Percentiles rank a stretch among this genome's conserved stretches.
Evolutionary conservation across 2,329 filamentous ascomycete species (phyloP).

Genomic region (Aureobasidium sp.): DNA sequence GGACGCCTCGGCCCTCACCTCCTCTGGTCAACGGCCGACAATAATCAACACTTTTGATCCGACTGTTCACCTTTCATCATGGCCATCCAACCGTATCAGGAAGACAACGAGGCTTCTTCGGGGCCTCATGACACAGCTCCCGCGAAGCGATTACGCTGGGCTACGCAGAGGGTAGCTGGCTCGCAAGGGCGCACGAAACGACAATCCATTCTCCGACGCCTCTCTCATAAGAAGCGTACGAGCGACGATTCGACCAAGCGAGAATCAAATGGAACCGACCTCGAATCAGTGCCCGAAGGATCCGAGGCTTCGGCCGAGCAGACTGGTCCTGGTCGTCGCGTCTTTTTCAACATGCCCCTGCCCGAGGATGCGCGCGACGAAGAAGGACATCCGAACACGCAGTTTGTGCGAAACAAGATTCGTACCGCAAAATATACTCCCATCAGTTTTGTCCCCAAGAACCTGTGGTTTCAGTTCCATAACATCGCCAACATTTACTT

Average conservation of each 20-base stretch:
- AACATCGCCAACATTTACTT: slow-evolving; percentile 99
- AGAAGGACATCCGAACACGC: slow-evolving; percentile 62
- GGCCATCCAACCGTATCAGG: slow-evolving; percentile 23
- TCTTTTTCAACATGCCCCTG: slow-evolving; percentile 83
- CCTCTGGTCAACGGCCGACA: background rate
- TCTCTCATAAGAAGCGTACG: slow-evolving; percentile 25
- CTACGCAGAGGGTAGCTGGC: slow-evolving; percentile 78
- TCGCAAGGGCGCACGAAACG: slow-evolving; percentile 73
- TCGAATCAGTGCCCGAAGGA: slow-evolving; percentile 38
- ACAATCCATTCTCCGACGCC: slow-evolving; percentile 68
- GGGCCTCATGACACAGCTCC: slow-evolving; percentile 44
- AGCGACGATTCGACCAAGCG: slow-evolving; percentile 33
- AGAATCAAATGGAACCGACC: slow-evolving; percentile 32
- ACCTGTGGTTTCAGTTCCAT: slow-evolving; percentile 96
- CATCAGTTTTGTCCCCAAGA: slow-evolving; percentile 90
- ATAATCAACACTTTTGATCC: background rate
- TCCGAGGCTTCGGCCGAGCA: slow-evolving; percentile 32
- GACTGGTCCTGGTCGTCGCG: slow-evolving; percentile 43
- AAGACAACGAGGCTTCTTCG: slow-evolving; percentile 45
- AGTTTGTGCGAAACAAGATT: slow-evolving; percentile 90
- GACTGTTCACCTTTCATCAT: slow-evolving; percentile 6
- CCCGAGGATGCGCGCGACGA: slow-evolving; percentile 71
- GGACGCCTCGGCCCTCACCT: slow-evolving; percentile 2
- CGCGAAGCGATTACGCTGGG: slow-evolving; percentile 79
- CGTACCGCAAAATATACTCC: slow-evolving; percentile 96